phyloP scores from a whole-genome alignment of 106 monocot genomes.

The Dactylorhiza incarnata region DNA sequence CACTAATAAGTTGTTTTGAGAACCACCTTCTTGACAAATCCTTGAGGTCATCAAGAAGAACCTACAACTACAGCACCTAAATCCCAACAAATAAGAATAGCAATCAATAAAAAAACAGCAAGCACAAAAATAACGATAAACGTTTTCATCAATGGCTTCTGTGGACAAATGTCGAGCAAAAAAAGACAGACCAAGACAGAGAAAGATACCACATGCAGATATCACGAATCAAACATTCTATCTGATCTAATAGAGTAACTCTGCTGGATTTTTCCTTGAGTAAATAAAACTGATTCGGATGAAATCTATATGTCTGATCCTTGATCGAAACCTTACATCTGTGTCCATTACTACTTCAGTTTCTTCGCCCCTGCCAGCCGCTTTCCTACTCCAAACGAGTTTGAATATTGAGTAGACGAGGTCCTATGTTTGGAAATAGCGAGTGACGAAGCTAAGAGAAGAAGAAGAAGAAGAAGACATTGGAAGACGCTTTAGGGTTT shows the following conservation, averaged over 20 bases:
- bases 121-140: no score
- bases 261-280: not conserved
- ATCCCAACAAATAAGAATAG: no score
- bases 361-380: not conserved
- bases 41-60: no score
- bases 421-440: not conserved
- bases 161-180: not conserved
- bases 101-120: no score
- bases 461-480: not conserved
- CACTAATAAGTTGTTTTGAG: no score
- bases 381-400: conserved; percentile 5
- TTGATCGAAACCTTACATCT: not conserved
- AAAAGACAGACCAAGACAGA: not conserved
- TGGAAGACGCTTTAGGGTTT: not conserved
- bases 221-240: not conserved
- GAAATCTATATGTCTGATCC: not conserved
- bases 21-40: no score
- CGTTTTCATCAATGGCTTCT: no score
- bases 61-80: no score
- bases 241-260: not conserved
- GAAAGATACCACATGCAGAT: not conserved
- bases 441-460: not conserved
- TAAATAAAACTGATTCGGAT: not conserved
- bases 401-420: conserved; percentile 5
- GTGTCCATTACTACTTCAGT: not conserved